Conservation (phyloP, 2,329 filamentous ascomycete genomes). For the Xylariaceae sp. region DNA sequence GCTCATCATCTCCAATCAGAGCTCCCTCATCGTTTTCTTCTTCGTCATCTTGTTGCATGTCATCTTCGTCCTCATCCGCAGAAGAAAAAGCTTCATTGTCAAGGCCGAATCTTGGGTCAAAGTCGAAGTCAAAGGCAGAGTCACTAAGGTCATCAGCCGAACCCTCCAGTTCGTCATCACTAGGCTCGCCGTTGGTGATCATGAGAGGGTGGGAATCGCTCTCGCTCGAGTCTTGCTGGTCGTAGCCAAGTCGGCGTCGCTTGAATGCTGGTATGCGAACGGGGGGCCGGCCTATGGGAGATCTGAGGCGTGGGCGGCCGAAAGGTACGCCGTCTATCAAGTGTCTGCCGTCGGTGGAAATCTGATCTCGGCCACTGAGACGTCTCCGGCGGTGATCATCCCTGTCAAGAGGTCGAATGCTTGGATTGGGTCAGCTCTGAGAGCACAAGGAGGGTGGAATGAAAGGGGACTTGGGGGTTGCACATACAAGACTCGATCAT, state of each 20-base stretch:
- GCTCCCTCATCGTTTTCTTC: background rate
- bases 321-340: conserved; percentile 83
- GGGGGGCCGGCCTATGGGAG: conserved; percentile 57
- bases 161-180: background rate
- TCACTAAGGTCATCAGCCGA: background rate
- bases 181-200: conserved; percentile 31
- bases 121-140: conserved; percentile 23
- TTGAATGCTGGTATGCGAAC: conserved; percentile 73
- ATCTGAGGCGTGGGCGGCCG: conserved; percentile 65
- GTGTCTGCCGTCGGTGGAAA: conserved; percentile 72
- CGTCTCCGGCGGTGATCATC: conserved; percentile 70
- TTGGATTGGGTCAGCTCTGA: conserved; percentile 33
- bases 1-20: conserved; percentile 31
- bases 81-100: background rate
- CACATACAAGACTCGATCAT: conserved; percentile 75
- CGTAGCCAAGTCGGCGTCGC: conserved; percentile 50
- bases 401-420: conserved; percentile 73
- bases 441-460: background rate
- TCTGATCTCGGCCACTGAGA: conserved; percentile 75
- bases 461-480: conserved; percentile 20
- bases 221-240: conserved; percentile 32
- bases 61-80: background rate
- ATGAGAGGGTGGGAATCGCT: conserved; percentile 27
- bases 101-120: conserved; percentile 21
- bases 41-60: background rate